These are phyloP conservation scores for Ottelia alismoides DNA, from an alignment of 106 monocot species.

Conservation along the genomic window DNA sequence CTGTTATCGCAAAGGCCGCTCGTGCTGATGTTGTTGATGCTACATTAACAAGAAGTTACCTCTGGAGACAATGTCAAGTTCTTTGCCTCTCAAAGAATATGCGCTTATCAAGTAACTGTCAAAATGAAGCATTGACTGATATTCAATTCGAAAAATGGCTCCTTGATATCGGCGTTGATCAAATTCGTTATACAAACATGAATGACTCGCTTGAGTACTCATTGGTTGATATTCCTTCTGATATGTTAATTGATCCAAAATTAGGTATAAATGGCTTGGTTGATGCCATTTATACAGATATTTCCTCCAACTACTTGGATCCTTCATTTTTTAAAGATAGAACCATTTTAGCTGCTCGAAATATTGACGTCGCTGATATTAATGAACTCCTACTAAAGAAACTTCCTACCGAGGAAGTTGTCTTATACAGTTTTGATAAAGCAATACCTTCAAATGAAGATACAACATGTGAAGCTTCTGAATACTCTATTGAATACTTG, in stretches of 20 bases:
- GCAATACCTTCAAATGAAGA: not conserved
- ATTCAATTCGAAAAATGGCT: not conserved
- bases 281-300: not conserved
- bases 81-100: constrained; percentile 3
- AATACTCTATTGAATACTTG: too few relatives aligned
- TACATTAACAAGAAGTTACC: not conserved
- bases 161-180: constrained; percentile 1
- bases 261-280: not conserved
- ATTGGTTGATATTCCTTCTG: not conserved
- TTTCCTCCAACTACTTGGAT: not conserved
- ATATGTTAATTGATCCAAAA: not conserved
- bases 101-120: not conserved
- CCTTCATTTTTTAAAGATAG: not conserved
- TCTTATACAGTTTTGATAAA: not conserved
- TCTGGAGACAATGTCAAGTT: constrained; percentile 3
- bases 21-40: not conserved
- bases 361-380: not conserved
- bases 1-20: not conserved
- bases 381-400: not conserved
- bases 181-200: not conserved
- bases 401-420: not conserved
- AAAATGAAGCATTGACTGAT: too few relatives aligned
- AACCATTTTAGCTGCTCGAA: constrained; percentile 2
- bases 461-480: not conserved
- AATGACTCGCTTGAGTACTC: not conserved